These are phyloP conservation scores for Alnus rubra DNA, from an alignment of 306 rosid species.

Conservation along the genomic window DNA sequence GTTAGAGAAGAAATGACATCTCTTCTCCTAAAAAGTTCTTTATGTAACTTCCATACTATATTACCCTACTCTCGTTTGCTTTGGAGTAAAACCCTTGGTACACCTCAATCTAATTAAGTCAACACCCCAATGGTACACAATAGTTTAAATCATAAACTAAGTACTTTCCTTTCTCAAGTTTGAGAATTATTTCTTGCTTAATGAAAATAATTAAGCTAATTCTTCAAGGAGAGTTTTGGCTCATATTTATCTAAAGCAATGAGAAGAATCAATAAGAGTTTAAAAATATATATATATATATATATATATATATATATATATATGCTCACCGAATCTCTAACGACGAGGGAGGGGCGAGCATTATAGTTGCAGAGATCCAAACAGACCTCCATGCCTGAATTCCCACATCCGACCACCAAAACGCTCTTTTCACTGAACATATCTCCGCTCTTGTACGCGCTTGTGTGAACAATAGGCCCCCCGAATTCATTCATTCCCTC, in stretches of 20 bases:
- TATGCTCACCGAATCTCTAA: slow-evolving; percentile 73
- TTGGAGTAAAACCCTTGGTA: slow-evolving; percentile 9
- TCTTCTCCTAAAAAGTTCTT: slow-evolving; percentile 12
- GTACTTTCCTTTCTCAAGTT: background rate
- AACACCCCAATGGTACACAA: background rate
- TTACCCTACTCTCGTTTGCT: slow-evolving; percentile 14
- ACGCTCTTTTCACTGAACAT: slow-evolving; percentile 67
- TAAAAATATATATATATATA: background rate
- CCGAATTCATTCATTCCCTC: slow-evolving; percentile 61
- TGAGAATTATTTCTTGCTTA: background rate
- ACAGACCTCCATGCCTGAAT: slow-evolving; percentile 96
- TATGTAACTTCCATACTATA: slow-evolving; percentile 15
- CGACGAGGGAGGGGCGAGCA: slow-evolving; percentile 78
- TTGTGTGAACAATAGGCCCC: slow-evolving; percentile 67
- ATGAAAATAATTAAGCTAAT: too few species aligned
- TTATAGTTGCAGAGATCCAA: slow-evolving; percentile 80
- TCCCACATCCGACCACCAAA: slow-evolving; percentile 94
- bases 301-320: background rate
- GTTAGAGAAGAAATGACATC: slow-evolving; percentile 31
- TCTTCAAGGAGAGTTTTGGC: background rate
- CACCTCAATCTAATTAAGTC: background rate
- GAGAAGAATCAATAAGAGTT: background rate
- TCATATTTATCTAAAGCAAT: background rate
- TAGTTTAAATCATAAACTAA: background rate
- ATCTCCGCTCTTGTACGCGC: slow-evolving; percentile 69